Evolutionary conservation across 78 protist genomes (phyloP), one percentile per base, ranked within the genome.

Genomic region (Protostelium mycophagum): DNA sequence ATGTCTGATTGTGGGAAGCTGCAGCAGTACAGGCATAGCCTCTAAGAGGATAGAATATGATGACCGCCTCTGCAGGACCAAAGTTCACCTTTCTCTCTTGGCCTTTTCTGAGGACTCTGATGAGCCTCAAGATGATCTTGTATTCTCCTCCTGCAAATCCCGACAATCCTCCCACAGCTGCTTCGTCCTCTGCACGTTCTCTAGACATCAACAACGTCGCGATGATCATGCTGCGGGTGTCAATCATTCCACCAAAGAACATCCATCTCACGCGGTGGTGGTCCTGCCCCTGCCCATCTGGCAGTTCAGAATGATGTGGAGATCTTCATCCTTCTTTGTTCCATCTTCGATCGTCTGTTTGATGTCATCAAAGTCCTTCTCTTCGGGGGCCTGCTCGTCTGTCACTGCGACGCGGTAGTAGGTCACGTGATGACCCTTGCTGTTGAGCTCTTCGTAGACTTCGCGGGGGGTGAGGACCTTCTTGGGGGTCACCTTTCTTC

Each of bases 261-360:
- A 16, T 51, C 31, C 16, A 5, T 25, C 73, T 5, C 73, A 51
- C 73, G 38, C 91, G 29, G 91, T 89, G 51, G 91, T 89, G 83
- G 91, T 89, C 0, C 91, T 35, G 9, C 91, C 91, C 28, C 91
- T 36, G 0, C 91, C 91, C 91, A 89, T 89, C 83, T 89, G 91
- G 34, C 91, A 89, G 83, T 89, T 89, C 37, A 63, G 85, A 28
- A 89, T 84, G 63, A 89, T 16, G 31, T 85, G 63, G 23, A 28
- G 0, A 1, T 89, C 39, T 85, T 35, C 1, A 35, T 31, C 91
- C 10, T 1, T 28, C 38, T 1, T 51, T 34, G 35, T n/a, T 28
- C 85, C 36, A 86, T 86, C 73, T 9, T 88, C 25, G 83, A 88
- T 28, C 63, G 28, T 28, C 36, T 83, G 5, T 10, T 31, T 34